Percentiles rank a stretch among this genome's conserved stretches.
These are phyloP conservation scores for Lipomyces anomalus DNA, from an alignment of 805 yeast species.

Conservation along the genomic window DNA sequence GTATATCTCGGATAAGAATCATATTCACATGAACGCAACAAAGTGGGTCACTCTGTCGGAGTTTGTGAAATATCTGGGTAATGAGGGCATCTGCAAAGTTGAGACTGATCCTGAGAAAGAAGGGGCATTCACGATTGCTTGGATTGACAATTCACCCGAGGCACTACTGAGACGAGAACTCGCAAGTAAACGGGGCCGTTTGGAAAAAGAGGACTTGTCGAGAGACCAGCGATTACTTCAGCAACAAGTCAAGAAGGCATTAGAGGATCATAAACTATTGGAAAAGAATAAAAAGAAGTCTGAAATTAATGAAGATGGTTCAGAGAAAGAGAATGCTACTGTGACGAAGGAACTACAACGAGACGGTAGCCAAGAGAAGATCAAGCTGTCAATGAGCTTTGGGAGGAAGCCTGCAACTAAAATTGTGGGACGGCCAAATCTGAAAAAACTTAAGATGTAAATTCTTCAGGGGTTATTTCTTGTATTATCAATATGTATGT, in stretches of 20 bases:
- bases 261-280: conserved; percentile 3
- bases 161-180: conserved; percentile 40
- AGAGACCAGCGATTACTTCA: conserved; percentile 41
- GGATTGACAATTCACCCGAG: conserved; percentile 51
- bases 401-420: neutral
- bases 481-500: neutral
- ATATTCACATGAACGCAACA: conserved; percentile 88
- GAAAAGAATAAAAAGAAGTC: neutral
- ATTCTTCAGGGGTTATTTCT: no score
- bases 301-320: neutral
- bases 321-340: neutral
- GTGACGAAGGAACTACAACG: conserved; percentile 12
- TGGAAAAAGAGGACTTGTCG: conserved; percentile 44
- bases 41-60: conserved; percentile 65
- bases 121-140: conserved; percentile 44
- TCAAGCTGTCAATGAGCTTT: conserved; percentile 17
- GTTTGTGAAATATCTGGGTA: conserved; percentile 58
- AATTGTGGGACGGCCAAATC: conserved; percentile 4
- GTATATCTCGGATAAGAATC: conserved; percentile 73
- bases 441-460: conserved; percentile 7
- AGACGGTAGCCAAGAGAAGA: conserved; percentile 6
- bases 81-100: conserved; percentile 52
- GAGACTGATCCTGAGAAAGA: conserved; percentile 29
- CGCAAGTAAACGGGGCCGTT: conserved; percentile 35
- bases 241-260: conserved; percentile 49